Conservation (phyloP, 2,329 filamentous ascomycete species). For the Chalaropsis ovoidea region DNA sequence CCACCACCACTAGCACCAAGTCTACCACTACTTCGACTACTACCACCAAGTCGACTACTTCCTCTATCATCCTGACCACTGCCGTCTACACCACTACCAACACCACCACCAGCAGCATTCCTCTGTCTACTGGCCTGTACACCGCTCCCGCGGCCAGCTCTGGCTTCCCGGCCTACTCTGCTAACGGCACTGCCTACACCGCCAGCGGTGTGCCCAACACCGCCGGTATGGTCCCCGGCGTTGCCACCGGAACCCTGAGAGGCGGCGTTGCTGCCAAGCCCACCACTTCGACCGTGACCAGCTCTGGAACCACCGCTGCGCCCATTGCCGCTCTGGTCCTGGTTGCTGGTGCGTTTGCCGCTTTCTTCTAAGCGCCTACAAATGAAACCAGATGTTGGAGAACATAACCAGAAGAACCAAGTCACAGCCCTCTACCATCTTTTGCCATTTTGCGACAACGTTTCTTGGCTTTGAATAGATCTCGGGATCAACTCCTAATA, state of each 20-base stretch:
- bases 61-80: conserved; percentile 19
- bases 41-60: conserved; percentile 28
- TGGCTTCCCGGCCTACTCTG: conserved; percentile 9
- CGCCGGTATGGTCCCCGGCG: not conserved
- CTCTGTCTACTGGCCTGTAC: conserved; percentile 19
- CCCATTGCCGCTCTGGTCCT: conserved; percentile 23
- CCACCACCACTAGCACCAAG: conserved; percentile 28
- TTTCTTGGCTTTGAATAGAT: conserved; percentile 1
- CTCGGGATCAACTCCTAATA: not conserved
- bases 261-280: conserved; percentile 15
- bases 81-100: conserved; percentile 18
- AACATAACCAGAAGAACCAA: not conserved
- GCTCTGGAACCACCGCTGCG: conserved; percentile 18
- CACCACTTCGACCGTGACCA: conserved; percentile 13
- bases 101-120: conserved; percentile 15
- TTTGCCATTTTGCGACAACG: not conserved
- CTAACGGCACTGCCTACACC: conserved; percentile 22
- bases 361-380: conserved; percentile 23
- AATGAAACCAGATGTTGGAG: not conserved
- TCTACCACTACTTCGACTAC: conserved; percentile 29
- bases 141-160: conserved; percentile 13
- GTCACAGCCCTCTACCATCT: not conserved
- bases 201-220: conserved; percentile 15
- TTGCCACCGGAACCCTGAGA: conserved; percentile 1
- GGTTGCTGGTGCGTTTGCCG: conserved; percentile 25